A percentile compares a stretch with the other conserved stretches of the same genome.
phyloP scores from a whole-genome alignment of 2,329 filamentous ascomycete genomes.

The Dactylellina cionopaga region DNA sequence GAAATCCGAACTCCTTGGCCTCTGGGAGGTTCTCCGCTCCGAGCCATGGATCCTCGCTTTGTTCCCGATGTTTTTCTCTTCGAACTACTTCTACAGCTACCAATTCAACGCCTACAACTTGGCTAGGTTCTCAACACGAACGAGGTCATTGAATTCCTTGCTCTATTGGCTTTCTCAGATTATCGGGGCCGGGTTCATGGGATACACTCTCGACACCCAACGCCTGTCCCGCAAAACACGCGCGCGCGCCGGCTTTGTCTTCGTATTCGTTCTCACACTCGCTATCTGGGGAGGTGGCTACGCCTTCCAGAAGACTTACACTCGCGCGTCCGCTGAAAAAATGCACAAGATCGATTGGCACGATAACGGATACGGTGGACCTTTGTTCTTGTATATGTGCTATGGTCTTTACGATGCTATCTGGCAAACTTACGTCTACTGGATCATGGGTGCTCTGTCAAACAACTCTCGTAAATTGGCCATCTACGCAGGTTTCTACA shows the following conservation, averaged over 20 bases:
- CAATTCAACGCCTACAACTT: slow-evolving; percentile 69
- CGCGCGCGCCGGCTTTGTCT: slow-evolving; percentile 64
- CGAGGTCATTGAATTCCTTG: slow-evolving; percentile 66
- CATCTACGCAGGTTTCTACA: slow-evolving; percentile 90
- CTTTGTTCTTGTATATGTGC: slow-evolving; percentile 76
- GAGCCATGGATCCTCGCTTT: slow-evolving; percentile 72
- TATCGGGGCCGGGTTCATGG: slow-evolving; percentile 66
- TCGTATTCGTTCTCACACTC: slow-evolving; percentile 66
- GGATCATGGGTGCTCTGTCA: slow-evolving; percentile 91
- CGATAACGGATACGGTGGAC: slow-evolving; percentile 72
- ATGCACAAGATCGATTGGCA: slow-evolving; percentile 73
- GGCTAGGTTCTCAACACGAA: slow-evolving; percentile 67
- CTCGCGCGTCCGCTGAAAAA: slow-evolving; percentile 64
- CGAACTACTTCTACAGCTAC: slow-evolving; percentile 69
- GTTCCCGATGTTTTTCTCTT: slow-evolving; percentile 68
- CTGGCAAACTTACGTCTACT: slow-evolving; percentile 92
- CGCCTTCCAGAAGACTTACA: slow-evolving; percentile 70
- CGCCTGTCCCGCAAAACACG: slow-evolving; percentile 63
- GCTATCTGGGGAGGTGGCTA: slow-evolving; percentile 71
- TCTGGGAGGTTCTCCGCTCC: slow-evolving; percentile 75
- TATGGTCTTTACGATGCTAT: slow-evolving; percentile 78
- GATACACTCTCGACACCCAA: slow-evolving; percentile 63
- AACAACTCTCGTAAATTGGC: slow-evolving; percentile 92
- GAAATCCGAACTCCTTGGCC: slow-evolving; percentile 79
- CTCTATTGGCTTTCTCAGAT: slow-evolving; percentile 70